These are phyloP conservation scores for Alternaria rosae DNA, from an alignment of 2,329 filamentous ascomycete genomes.

Conservation along the genomic window DNA sequence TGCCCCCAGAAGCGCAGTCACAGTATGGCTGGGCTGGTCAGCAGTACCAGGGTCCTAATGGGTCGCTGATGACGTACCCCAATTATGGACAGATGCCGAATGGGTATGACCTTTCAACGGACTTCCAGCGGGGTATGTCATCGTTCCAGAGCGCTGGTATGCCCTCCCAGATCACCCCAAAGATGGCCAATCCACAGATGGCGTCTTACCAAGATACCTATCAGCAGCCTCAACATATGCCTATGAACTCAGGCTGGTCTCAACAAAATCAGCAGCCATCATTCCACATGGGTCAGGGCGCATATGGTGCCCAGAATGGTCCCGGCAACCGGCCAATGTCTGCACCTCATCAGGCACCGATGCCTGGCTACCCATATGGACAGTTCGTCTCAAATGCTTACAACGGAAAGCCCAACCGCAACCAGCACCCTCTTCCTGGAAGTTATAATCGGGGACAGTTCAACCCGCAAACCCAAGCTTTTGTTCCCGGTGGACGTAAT, in stretches of 20 bases:
- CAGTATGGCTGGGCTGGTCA: slow-evolving; percentile 47
- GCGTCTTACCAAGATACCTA: slow-evolving; percentile 44
- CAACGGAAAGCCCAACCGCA: slow-evolving; percentile 67
- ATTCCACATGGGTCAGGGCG: slow-evolving; percentile 35
- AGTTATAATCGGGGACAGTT: slow-evolving; percentile 86
- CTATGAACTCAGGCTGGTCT: slow-evolving; percentile 43
- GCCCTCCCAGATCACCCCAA: slow-evolving; percentile 47
- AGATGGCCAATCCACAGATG: slow-evolving; percentile 48
- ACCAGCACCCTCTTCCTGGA: slow-evolving; percentile 83
- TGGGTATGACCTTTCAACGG: slow-evolving; percentile 54
- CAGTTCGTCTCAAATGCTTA: slow-evolving; percentile 74
- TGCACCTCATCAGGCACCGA: slow-evolving; percentile 45
- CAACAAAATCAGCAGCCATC: slow-evolving; percentile 41
- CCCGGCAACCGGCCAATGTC: slow-evolving; percentile 45
- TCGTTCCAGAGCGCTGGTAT: slow-evolving; percentile 51
- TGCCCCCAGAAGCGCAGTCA: slow-evolving; percentile 47
- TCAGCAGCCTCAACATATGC: slow-evolving; percentile 38
- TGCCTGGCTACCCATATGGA: slow-evolving; percentile 73
- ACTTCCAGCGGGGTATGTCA: slow-evolving; percentile 57
- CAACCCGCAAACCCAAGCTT: slow-evolving; percentile 93
- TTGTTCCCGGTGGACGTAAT: slow-evolving; percentile 71
- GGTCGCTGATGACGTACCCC: slow-evolving; percentile 37
- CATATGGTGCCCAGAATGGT: slow-evolving; percentile 34
- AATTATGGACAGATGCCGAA: slow-evolving; percentile 41
- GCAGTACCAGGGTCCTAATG: slow-evolving; percentile 37